Percentiles rank a stretch among this genome's conserved stretches.
These are phyloP conservation scores for Euphorbia peplus DNA, from an alignment of 345 rosid genomes.

Conservation along the genomic window DNA sequence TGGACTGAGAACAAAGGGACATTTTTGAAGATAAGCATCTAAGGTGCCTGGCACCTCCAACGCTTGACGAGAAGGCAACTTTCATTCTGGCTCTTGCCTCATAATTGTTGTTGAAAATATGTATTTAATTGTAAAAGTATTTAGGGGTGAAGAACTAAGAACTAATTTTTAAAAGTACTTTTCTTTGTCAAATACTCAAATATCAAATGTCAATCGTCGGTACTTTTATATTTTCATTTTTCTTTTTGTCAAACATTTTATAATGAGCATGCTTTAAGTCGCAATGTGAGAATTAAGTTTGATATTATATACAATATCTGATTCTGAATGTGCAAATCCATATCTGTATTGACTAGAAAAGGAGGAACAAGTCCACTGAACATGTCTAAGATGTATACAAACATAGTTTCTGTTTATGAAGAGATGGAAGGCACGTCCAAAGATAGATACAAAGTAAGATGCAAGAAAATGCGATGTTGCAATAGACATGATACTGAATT, in stretches of 20 bases:
- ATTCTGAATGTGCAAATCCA: neutral
- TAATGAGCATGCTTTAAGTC: conserved; percentile 3
- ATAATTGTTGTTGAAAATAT: neutral
- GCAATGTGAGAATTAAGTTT: neutral
- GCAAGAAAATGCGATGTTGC: neutral
- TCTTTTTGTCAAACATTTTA: conserved; percentile 3
- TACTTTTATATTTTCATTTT: neutral
- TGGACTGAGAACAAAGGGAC: conserved; percentile 3
- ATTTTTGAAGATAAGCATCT: neutral
- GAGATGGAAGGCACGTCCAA: conserved; percentile 15
- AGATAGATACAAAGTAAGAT: too few relatives aligned
- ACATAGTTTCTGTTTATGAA: conserved; percentile 8
- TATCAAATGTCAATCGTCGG: neutral
- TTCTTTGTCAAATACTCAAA: conserved; percentile 11
- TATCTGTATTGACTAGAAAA: neutral
- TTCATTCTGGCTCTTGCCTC: conserved; percentile 13
- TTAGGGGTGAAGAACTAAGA: neutral
- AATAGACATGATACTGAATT: neutral
- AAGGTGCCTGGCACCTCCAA: conserved; percentile 3
- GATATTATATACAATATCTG: neutral
- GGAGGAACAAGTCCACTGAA: conserved; percentile 9
- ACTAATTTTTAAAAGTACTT: neutral
- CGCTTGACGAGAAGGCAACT: conserved; percentile 27
- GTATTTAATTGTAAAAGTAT: neutral
- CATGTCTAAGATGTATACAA: neutral